Conservation (phyloP, 768 basidiomycete genomes). For the Kwoniella sp. region DNA sequence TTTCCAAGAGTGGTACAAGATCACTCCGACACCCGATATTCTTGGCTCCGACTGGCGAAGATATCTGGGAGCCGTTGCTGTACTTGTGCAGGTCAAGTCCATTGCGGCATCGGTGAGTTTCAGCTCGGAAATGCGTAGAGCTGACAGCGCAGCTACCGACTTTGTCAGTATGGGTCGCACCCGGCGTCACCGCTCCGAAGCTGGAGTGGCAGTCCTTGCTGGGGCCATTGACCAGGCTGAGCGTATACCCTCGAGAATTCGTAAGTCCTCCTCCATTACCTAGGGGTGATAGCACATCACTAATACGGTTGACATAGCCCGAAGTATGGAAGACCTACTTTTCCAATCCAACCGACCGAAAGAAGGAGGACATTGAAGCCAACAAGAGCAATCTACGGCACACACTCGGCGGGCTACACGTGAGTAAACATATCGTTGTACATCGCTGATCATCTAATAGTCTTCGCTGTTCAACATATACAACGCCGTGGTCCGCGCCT, state of each 20-base stretch:
- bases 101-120: conserved; percentile 68
- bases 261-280: conserved; percentile 57
- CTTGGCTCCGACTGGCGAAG: conserved; percentile 69
- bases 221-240: conserved; percentile 80
- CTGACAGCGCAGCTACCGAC: conserved; percentile 45
- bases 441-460: conserved; percentile 4
- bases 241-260: conserved; percentile 87
- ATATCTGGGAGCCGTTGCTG: conserved; percentile 76
- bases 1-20: conserved; percentile 55
- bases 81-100: conserved; percentile 75
- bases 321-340: conserved; percentile 77
- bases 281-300: not conserved
- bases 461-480: conserved; percentile 79
- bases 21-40: conserved; percentile 47
- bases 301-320: conserved; percentile 61
- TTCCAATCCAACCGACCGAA: conserved; percentile 76
- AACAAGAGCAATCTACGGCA: conserved; percentile 82
- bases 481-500: conserved; percentile 82
- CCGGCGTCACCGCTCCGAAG: conserved; percentile 45
- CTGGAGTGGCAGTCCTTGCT: conserved; percentile 64
- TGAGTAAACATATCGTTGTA: conserved; percentile 47
- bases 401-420: conserved; percentile 82
- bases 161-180: conserved; percentile 51
- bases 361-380: conserved; percentile 73
- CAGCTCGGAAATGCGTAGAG: not conserved